Evolutionary conservation across 1,139 yeast species (phyloP).

Genomic region (Kodamaea alishanica): DNA sequence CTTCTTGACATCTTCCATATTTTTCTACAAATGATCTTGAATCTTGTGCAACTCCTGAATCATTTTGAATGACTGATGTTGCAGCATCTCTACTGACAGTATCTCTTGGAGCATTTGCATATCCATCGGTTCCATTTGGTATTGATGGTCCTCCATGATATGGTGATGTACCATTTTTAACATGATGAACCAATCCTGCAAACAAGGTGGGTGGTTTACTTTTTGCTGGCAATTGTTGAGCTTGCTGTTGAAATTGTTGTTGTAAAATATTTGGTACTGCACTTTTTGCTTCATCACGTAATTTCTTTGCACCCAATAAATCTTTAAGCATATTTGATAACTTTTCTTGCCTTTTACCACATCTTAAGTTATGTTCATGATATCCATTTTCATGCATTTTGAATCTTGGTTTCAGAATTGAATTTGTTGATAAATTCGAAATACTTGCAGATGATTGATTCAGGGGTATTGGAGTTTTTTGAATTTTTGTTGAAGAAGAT

Average conservation of each 20-base stretch:
- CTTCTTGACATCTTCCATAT: conserved; percentile 50
- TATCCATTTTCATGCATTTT: conserved; percentile 57
- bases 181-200: conserved; percentile 74
- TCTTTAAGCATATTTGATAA: conserved; percentile 83
- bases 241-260: conserved; percentile 6
- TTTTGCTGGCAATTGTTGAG: conserved; percentile 8
- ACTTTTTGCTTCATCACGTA: conserved; percentile 75
- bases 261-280: conserved; percentile 71
- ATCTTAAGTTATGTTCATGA: conserved; percentile 76
- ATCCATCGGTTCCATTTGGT: background rate
- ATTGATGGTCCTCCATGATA: conserved; percentile 16
- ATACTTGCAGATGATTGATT: conserved; percentile 10
- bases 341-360: conserved; percentile 84
- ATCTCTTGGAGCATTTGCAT: background rate
- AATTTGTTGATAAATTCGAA: conserved; percentile 2
- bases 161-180: conserved; percentile 37
- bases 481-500: conserved; percentile 11
- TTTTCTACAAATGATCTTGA: conserved; percentile 45
- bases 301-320: conserved; percentile 73
- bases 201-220: conserved; percentile 71
- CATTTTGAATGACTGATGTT: background rate
- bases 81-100: background rate
- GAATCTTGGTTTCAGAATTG: conserved; percentile 40
- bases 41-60: conserved; percentile 17
- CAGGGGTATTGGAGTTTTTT: conserved; percentile 5